These are phyloP conservation scores for Lepiota venenata DNA, from an alignment of 768 basidiomycete genomes.

Conservation along the genomic window DNA sequence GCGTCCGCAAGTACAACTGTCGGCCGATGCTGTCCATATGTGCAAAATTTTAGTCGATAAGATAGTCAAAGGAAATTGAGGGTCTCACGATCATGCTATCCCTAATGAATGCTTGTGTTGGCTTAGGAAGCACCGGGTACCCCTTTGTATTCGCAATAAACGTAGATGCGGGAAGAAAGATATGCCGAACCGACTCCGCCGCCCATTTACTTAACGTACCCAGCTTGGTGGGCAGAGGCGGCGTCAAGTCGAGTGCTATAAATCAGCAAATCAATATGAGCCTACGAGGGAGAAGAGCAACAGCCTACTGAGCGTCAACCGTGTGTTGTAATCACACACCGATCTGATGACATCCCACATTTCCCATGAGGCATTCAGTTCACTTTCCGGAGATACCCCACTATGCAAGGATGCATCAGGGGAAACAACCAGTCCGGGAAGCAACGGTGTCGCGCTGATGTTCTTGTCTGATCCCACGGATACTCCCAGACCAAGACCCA, in stretches of 20 bases:
- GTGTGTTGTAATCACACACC: constrained; percentile 79
- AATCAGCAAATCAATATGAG: constrained; percentile 1
- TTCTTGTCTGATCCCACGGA: constrained; percentile 2
- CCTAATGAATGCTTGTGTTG: constrained; percentile 86
- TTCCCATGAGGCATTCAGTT: constrained; percentile 86
- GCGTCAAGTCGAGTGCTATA: constrained; percentile 87
- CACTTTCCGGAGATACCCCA: constrained; percentile 37
- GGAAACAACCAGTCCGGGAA: constrained; percentile 37
- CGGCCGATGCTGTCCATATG: constrained; percentile 66
- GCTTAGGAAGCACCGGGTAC: constrained; percentile 94
- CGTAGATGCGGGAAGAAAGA: constrained; percentile 85
- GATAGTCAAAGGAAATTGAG: constrained; percentile 3
- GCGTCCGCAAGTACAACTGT: constrained; percentile 79
- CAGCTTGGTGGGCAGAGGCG: constrained; percentile 76
- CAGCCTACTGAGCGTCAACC: constrained; percentile 66
- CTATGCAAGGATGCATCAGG: constrained; percentile 22
- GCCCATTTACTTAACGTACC: constrained; percentile 85
- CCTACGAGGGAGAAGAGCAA: background rate
- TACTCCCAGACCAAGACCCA: background rate
- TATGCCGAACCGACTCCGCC: constrained; percentile 87
- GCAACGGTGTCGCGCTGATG: constrained; percentile 13
- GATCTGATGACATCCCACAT: constrained; percentile 97
- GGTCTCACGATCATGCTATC: constrained; percentile 79
- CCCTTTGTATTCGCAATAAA: constrained; percentile 97
- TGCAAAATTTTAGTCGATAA: constrained; percentile 9